Percentiles rank a stretch among this genome's conserved stretches.
Conservation (phyloP, 805 yeast genomes). For the Ogataea sp. region DNA sequence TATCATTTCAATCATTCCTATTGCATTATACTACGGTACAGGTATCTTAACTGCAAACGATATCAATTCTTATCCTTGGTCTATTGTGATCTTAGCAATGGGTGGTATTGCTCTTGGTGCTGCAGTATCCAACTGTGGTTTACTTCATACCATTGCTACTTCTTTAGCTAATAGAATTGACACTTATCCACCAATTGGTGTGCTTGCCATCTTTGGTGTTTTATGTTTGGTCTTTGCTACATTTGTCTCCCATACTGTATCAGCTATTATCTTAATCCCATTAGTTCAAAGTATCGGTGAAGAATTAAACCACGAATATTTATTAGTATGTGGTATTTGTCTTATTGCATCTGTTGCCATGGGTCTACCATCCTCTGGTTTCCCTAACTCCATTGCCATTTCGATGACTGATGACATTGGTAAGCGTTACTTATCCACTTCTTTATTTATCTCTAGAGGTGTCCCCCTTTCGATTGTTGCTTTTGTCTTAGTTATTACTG, state of each 20-base stretch:
- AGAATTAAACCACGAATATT: conserved; percentile 35
- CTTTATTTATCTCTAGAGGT: conserved; percentile 44
- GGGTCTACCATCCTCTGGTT: conserved; percentile 50
- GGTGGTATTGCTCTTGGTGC: conserved; percentile 49
- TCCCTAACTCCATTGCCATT: conserved; percentile 51
- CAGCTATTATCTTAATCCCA: conserved; percentile 44
- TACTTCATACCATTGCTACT: conserved; percentile 36
- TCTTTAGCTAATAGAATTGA: conserved; percentile 34
- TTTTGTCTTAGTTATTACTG: conserved; percentile 34
- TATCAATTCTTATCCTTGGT: conserved; percentile 46
- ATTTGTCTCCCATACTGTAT: conserved; percentile 47
- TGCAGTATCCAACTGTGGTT: conserved; percentile 39
- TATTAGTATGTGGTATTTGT: conserved; percentile 41
- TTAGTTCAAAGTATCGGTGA: conserved; percentile 42
- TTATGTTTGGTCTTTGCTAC: conserved; percentile 45
- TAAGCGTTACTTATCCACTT: conserved; percentile 39
- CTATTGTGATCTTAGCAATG: conserved; percentile 46
- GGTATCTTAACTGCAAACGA: conserved; percentile 40
- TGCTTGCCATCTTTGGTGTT: conserved; percentile 40
- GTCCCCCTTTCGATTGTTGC: conserved; percentile 41
- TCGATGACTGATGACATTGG: conserved; percentile 49
- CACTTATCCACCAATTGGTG: conserved; percentile 34
- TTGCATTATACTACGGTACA: conserved; percentile 40
- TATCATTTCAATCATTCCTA: conserved; percentile 38
- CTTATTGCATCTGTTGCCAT: conserved; percentile 47